These are phyloP conservation scores for Primulina huaijiensis DNA, from an alignment of 257 asterid species.

Conservation along the genomic window DNA sequence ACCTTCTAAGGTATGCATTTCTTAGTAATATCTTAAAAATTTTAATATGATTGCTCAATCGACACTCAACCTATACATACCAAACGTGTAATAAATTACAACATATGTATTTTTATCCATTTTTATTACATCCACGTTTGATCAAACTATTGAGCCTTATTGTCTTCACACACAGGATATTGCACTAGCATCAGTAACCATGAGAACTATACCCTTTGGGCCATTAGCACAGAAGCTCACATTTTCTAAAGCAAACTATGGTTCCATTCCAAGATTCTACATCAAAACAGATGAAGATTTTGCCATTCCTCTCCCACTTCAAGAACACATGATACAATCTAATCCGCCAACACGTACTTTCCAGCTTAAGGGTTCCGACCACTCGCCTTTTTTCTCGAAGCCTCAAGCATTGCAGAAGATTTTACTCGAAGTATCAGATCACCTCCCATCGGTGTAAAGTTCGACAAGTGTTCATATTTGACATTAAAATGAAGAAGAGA, in stretches of 20 bases:
- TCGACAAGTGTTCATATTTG: neutral
- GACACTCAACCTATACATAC: too few relatives aligned
- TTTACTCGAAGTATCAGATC: conserved; percentile 39
- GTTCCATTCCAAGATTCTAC: conserved; percentile 46
- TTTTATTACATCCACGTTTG: too few relatives aligned
- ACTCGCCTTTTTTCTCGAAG: conserved; percentile 58
- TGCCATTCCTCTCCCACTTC: conserved; percentile 43
- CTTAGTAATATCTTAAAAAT: too few relatives aligned
- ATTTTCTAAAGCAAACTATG: conserved; percentile 45
- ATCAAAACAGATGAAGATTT: conserved; percentile 46
- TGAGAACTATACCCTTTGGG: conserved; percentile 49
- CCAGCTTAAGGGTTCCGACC: conserved; percentile 52
- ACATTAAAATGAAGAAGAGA: neutral
- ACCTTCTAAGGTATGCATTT: conserved; percentile 48
- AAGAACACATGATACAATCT: conserved; percentile 51
- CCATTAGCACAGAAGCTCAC: conserved; percentile 41
- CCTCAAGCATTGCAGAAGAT: conserved; percentile 52
- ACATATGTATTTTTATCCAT: too few relatives aligned
- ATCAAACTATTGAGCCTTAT: neutral
- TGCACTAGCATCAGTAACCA: conserved; percentile 49
- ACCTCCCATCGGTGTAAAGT: conserved; percentile 18
- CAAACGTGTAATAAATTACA: too few relatives aligned
- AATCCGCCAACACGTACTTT: conserved; percentile 46
- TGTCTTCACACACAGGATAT: conserved; percentile 36
- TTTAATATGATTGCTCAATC: too few relatives aligned